Conservation (phyloP, 768 basidiomycete genomes). For the Neoboletus magnificus region DNA sequence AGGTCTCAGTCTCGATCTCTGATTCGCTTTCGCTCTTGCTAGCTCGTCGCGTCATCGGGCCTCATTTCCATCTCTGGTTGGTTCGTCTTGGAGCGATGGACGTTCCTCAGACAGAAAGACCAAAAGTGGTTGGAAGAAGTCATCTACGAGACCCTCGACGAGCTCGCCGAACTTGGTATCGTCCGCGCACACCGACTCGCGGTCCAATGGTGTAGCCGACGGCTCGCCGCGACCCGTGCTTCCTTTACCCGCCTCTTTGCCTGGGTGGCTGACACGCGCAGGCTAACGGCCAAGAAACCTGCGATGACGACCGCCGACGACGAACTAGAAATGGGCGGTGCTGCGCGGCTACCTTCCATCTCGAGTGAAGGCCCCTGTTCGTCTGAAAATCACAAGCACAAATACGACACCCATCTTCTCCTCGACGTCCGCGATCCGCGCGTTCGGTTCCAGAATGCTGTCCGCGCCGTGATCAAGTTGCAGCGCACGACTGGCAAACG, state of each 20-base stretch:
- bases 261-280: constrained; percentile 10
- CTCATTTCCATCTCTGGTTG: constrained; percentile 48
- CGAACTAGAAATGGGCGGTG: not conserved
- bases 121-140: constrained; percentile 46
- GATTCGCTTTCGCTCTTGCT: not conserved
- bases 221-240: constrained; percentile 6
- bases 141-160: constrained; percentile 23
- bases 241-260: constrained; percentile 10
- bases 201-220: constrained; percentile 22
- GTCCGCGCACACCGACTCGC: constrained; percentile 24
- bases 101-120: constrained; percentile 42
- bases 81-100: constrained; percentile 50
- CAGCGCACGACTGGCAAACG: constrained; percentile 31
- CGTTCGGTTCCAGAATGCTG: constrained; percentile 38
- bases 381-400: not conserved
- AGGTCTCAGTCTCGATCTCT: not conserved
- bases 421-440: constrained; percentile 25
- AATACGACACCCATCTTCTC: constrained; percentile 8
- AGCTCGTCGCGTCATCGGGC: constrained; percentile 36
- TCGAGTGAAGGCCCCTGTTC: constrained; percentile 6
- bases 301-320: not conserved
- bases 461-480: constrained; percentile 43
- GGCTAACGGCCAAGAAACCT: not conserved
- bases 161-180: constrained; percentile 18
- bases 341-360: not conserved